Evolutionary conservation across 441 rosid genomes (phyloP), one percentile per base, ranked within the genome.

Genomic region (Melastoma candidum): DNA sequence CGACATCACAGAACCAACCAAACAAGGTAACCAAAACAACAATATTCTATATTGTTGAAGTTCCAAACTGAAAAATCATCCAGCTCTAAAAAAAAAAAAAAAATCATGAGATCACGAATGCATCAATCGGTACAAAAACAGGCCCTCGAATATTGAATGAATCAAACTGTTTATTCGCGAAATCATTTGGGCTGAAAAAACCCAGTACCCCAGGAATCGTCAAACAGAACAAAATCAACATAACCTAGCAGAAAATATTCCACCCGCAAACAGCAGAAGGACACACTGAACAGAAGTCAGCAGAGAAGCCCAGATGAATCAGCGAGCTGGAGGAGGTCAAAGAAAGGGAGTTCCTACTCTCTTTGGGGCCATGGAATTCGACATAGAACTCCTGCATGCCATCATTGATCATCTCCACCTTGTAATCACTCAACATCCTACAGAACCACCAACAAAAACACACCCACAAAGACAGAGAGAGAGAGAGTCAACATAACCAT

Each of bases 401-500:
- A 72, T 83, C 90, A 68, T 83, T 77, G 78, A 80, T 80, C 72
- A 78, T 78, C 72, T 83, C 90, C 77, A 83, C 90, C 73, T 78
- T 83, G 48, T 78, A 78, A 60, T 83, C 90, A 71, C 83, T 78
- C 87, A 80, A 80, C 87, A 83, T 83, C 83, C 90, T 83, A 58
- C 39, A 48, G 49, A 54, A 64, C 49, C 26, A 36, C 46, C 57
- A 71, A 57, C 73, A 65, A 65, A 66, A 57, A 73, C 47, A 62
- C 41, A 36, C 41, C 22, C 22, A 17, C 22, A 17, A 17, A 17
- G 22, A 17, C 22, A 17, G 22, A 17, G 22, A 17, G 22, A 17
- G 22, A 36, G 7, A 36, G 7, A 36, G 41, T 36, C 41, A 4
- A 36, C 41, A 29, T 29, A 29, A 29, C 36, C 36, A 29, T 7